These are phyloP conservation scores for Phytophthora cactorum DNA, from an alignment of 352 stramenopile genomes.

Conservation along the genomic window DNA sequence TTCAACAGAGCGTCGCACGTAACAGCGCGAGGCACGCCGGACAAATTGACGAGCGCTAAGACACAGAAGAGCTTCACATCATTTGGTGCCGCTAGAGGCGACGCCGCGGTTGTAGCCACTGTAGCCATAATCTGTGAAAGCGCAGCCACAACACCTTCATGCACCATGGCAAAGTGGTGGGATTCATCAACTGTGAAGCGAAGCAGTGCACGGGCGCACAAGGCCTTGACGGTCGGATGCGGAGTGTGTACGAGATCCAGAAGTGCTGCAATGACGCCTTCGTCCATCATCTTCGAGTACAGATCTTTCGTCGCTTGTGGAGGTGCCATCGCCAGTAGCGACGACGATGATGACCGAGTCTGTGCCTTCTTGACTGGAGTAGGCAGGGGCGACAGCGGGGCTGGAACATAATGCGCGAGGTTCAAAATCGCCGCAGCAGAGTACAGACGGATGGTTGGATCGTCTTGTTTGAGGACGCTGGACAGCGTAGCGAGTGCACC, in stretches of 20 bases:
- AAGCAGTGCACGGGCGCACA: slow-evolving; percentile 72
- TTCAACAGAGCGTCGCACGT: slow-evolving; percentile 74
- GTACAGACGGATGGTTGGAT: slow-evolving; percentile 67
- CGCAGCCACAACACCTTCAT: slow-evolving; percentile 71
- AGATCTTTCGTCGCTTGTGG: slow-evolving; percentile 52
- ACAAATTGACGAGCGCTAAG: slow-evolving; percentile 78
- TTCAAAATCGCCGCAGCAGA: slow-evolving; percentile 81
- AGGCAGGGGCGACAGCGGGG: slow-evolving; percentile 13
- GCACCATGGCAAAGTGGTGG: slow-evolving; percentile 81
- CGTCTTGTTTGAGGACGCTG: slow-evolving; percentile 73
- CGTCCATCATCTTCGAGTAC: slow-evolving; percentile 78
- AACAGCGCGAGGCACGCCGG: slow-evolving; percentile 68
- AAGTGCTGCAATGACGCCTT: slow-evolving; percentile 59
- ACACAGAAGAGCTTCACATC: slow-evolving; percentile 65
- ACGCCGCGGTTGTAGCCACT: slow-evolving; percentile 32
- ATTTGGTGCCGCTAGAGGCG: slow-evolving; percentile 42
- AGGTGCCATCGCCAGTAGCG: slow-evolving; percentile 23
- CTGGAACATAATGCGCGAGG: slow-evolving; percentile 46
- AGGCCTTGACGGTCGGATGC: slow-evolving; percentile 65
- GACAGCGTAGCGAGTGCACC: slow-evolving; percentile 65
- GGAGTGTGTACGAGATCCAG: slow-evolving; percentile 75
- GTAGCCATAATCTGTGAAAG: slow-evolving; percentile 73
- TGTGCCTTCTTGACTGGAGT: slow-evolving; percentile 33
- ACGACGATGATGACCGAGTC: slow-evolving; percentile 20
- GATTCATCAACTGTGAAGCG: slow-evolving; percentile 79